Percentiles rank a stretch among this genome's conserved stretches.
Evolutionary conservation across 441 rosid genomes (phyloP).

Genomic region (Populus hybrid): DNA sequence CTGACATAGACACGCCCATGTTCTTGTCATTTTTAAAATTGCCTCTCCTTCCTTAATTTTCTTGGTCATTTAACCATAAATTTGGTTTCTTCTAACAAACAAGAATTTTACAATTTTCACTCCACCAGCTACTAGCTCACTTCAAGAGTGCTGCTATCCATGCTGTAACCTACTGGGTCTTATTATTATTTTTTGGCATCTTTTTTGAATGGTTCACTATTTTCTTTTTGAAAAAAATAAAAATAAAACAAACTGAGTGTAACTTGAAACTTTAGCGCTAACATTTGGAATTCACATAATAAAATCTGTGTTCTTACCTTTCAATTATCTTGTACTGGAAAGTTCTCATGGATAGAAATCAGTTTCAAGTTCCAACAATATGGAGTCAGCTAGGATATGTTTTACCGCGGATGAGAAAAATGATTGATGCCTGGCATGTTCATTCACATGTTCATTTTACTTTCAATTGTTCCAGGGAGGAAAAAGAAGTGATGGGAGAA

Average conservation of each 20-base stretch:
- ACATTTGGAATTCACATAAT: background rate
- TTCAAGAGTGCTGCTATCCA: background rate
- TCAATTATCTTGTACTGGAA: background rate
- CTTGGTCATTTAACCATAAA: background rate
- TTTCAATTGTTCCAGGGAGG: conserved; percentile 61
- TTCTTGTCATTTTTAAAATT: background rate
- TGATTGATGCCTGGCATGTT: conserved; percentile 19
- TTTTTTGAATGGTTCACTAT: background rate
- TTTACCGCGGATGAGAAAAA: background rate
- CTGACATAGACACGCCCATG: background rate
- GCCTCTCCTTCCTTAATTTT: background rate
- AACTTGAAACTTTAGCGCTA: background rate
- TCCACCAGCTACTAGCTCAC: background rate
- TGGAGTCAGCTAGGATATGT: background rate
- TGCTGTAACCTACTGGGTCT: background rate
- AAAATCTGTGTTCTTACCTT: background rate
- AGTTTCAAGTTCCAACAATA: background rate
- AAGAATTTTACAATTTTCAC: background rate
- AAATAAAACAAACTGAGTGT: background rate
- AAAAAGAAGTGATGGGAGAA: conserved; percentile 97
- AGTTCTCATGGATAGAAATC: background rate
- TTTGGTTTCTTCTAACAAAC: background rate
- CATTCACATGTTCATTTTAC: conserved; percentile 9
- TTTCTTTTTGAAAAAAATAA: background rate
- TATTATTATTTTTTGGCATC: background rate